Evolutionary conservation across 2,329 filamentous ascomycete genomes (phyloP).

Genomic region (Aplosporella prunicola): DNA sequence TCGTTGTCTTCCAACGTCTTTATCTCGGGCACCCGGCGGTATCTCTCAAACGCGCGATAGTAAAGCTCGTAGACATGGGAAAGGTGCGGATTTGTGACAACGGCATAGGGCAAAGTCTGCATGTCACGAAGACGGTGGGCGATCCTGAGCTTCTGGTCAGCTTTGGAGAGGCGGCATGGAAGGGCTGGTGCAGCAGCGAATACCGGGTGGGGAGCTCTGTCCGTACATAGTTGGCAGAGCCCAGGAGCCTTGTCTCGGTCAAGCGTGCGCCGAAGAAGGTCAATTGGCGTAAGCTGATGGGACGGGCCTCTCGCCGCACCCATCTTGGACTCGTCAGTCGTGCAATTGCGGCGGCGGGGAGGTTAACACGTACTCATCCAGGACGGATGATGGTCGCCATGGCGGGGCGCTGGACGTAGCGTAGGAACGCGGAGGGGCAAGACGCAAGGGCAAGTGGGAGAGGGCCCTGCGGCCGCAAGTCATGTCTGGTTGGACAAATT

Average conservation of each 20-base stretch:
- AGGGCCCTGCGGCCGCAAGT: too few species aligned
- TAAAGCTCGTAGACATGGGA: conserved; percentile 94
- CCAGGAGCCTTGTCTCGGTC: conserved; percentile 79
- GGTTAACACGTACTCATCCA: conserved; percentile 46
- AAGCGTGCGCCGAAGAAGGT: conserved; percentile 95
- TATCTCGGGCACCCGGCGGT: conserved; percentile 76
- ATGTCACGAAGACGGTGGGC: conserved; percentile 94
- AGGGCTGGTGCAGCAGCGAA: not conserved
- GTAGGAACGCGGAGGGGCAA: too few species aligned
- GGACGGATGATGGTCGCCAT: conserved; percentile 49
- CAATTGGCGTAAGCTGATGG: conserved; percentile 92
- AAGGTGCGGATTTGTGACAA: conserved; percentile 90
- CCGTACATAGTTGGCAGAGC: conserved; percentile 94
- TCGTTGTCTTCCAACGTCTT: conserved; percentile 85
- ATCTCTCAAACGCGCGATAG: conserved; percentile 88
- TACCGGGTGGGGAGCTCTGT: conserved; percentile 83
- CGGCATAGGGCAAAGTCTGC: conserved; percentile 89
- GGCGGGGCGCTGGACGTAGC: conserved; percentile 34
- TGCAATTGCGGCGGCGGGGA: conserved; percentile 4
- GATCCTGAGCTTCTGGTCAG: conserved; percentile 46
- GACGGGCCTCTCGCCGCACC: conserved; percentile 83
- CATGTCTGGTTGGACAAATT: too few species aligned
- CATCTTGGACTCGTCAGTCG: conserved; percentile 50
- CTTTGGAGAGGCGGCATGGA: not conserved
- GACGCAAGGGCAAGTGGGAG: too few species aligned